Base-by-base conservation (phyloP, 2,329 filamentous ascomycete species). In the Curvularia eragrostidis region DNA sequence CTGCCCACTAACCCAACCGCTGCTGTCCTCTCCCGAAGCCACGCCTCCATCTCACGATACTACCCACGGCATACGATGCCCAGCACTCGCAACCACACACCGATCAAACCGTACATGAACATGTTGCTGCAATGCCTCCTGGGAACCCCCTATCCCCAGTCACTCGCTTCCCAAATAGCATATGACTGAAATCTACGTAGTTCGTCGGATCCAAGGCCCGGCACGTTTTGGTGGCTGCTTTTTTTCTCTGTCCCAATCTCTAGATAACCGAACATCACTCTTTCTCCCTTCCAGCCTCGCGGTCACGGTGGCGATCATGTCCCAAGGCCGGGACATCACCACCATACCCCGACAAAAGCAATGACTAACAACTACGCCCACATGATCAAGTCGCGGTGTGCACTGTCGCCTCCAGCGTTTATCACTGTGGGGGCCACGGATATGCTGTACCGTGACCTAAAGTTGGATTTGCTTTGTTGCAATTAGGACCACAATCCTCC, bases 201-300 rank as follows among this genome's bases (percentile, higher is more conserved):
- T 63, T 64, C 55, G 52, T 50, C 67, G 68, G 71, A 68, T 70
- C 68, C 68, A 57, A 61, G 63, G 53, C 58, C 69, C 70, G 68
- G 59, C 56, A 58, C 57, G 56, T 38, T 42, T 42, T 46, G 56
- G 64, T 56, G 58, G 62, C 53, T 63, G 60, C 59, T 56, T 52
- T 60, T 65, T 61, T 54, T 58, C 53, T 65, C 60, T 55, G 59
- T 52, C 66, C 59, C 30, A 60, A 62, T 52, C 59, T 61, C 62
- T 64, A 68, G 59, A 68, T 68, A 68, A 56, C 67, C 70, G 62
- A 58, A 36, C 32, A 36, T 6, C 32, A n/a, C 10, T 52, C n/a
- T n/a, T n/a, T n/a, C n/a, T n/a, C n/a, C n/a, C 34, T 21, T 19
- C 30, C 56, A 56, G 57, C 61, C 58, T 52, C 52, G 52, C 47